These are phyloP conservation scores for Coemansia sp. DNA, from an alignment of 192 early-diverging fungal species.

Conservation along the genomic window DNA sequence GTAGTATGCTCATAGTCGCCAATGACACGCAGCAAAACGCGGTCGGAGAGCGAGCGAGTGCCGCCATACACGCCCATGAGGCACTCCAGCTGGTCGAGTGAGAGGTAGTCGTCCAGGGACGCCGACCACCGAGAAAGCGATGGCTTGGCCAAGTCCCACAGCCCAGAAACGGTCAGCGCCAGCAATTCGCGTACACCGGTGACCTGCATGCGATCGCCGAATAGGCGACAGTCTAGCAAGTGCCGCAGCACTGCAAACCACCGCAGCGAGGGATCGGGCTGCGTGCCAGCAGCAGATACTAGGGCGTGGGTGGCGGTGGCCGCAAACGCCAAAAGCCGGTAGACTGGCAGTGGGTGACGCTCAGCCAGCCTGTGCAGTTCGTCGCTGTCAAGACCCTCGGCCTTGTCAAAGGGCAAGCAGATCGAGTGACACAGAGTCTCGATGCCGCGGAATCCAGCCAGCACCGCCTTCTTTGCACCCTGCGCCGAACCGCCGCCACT, in stretches of 20 bases:
- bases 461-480: background rate
- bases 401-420: conserved; percentile 18
- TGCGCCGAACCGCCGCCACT: background rate
- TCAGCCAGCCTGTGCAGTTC: background rate
- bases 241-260: conserved; percentile 35
- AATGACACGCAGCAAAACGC: conserved; percentile 27
- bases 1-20: conserved; percentile 36
- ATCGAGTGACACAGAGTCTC: conserved; percentile 2
- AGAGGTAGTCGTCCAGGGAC: conserved; percentile 37
- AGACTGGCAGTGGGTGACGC: conserved; percentile 14
- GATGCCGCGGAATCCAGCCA: conserved; percentile 7
- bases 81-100: conserved; percentile 47
- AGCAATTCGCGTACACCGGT: conserved; percentile 12
- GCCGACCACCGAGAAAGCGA: conserved; percentile 50
- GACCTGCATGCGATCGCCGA: conserved; percentile 16
- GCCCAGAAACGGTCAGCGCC: conserved; percentile 14
- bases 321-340: conserved; percentile 24
- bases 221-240: conserved; percentile 42
- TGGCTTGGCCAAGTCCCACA: conserved; percentile 40
- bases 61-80: conserved; percentile 45
- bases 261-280: background rate
- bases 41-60: conserved; percentile 27
- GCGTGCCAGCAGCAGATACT: background rate
- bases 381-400: conserved; percentile 5
- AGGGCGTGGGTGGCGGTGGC: background rate